Base-by-base conservation (phyloP, 2,329 filamentous ascomycete genomes). In the Tolypocladium album region DNA sequence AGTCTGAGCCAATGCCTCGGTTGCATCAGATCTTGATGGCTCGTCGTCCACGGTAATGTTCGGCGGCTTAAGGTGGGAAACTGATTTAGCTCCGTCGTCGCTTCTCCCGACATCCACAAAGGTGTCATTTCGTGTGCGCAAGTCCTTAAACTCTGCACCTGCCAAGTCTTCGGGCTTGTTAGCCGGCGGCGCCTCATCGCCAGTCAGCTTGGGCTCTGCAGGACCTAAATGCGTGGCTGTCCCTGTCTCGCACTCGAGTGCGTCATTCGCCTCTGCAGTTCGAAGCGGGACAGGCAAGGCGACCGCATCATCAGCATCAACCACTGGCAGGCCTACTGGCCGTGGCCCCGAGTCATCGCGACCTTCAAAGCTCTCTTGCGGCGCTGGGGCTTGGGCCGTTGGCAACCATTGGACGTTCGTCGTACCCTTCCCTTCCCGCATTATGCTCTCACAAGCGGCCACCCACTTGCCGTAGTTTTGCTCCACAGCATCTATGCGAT, bases 401-500 rank as follows among this genome's bases (percentile, higher is more conserved):
- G 31, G 20, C 50, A 31, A 31, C 31, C 17, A 24, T 7, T 7
- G 24, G 6, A 15, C 24, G 27, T 53, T 56, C 22, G 22, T 61
- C 20, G 57, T 58, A 75, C 76, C 82, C 65, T 92, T 85, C 27
- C 84, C 82, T 65, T 90, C 85, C 57, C 87, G 79, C n/a, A 92
- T 81, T 66, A 83, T 87, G 61, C 82, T 82, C 68, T 95, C 90
- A 39, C 89, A 92, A 56, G 87, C 82, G 56, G 88, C 86, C 52
- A 87, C 85, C 94, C 94, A 99, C 31, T 86, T 82, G 9, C 86
- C 84, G 72, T 93, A 96, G 38, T 87, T 83, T 13, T 81, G 78
- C 71, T 99, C 94, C 5, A 95, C 78, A 0, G 76, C 74, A 71
- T 97, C 94, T 75, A 97, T 88, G 5, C 87, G 82, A 67, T 96